These are phyloP conservation scores for Lasiodiplodia hormozganensis DNA, from an alignment of 2,329 filamentous ascomycete species.

Conservation along the genomic window DNA sequence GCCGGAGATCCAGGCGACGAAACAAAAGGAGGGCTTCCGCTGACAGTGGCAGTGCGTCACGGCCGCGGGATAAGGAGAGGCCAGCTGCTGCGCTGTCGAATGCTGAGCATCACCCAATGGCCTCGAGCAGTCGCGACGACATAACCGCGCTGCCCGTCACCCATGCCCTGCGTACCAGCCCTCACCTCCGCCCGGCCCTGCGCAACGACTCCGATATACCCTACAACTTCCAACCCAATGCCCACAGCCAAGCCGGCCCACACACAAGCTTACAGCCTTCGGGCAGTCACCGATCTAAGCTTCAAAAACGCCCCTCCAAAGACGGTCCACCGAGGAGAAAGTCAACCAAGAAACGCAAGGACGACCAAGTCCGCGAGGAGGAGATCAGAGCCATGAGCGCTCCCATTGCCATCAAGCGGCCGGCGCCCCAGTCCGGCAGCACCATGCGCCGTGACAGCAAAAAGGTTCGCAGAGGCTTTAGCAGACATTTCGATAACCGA, in stretches of 20 bases:
- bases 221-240: conserved; percentile 51
- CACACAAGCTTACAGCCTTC: conserved; percentile 43
- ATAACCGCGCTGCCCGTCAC: conserved; percentile 56
- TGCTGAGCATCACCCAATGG: conserved; percentile 23
- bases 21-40: conserved; percentile 36
- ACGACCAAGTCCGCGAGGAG: conserved; percentile 80
- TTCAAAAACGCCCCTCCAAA: conserved; percentile 63
- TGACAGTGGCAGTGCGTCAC: conserved; percentile 26
- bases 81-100: conserved; percentile 18
- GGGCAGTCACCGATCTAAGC: conserved; percentile 51
- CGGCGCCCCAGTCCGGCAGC: conserved; percentile 65
- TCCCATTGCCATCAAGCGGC: conserved; percentile 68
- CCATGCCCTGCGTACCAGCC: conserved; percentile 51
- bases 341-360: conserved; percentile 75
- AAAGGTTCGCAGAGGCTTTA: conserved; percentile 65
- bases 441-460: conserved; percentile 71
- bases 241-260: conserved; percentile 37
- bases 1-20: conserved; percentile 34
- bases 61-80: conserved; percentile 22
- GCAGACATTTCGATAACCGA: conserved; percentile 62
- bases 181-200: conserved; percentile 55
- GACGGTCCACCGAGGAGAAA: conserved; percentile 67
- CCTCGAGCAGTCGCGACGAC: conserved; percentile 48
- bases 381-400: conserved; percentile 87
- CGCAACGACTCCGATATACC: conserved; percentile 48